phyloP scores from a whole-genome alignment of 768 basidiomycete genomes.

The Piloderma croceum region DNA sequence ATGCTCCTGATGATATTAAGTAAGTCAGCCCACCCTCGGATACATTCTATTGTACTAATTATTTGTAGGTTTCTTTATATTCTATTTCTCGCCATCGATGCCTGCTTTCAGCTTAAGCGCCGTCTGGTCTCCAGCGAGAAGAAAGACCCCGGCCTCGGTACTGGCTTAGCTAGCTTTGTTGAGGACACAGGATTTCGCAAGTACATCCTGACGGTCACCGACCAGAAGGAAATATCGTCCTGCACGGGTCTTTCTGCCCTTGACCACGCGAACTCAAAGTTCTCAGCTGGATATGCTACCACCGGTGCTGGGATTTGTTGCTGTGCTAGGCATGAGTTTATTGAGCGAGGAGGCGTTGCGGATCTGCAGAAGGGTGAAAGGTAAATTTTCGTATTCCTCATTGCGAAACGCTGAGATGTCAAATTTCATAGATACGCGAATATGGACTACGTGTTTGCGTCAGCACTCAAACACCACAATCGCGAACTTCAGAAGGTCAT shows the following conservation, averaged over 20 bases:
- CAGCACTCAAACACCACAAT: conserved; percentile 1
- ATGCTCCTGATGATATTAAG: conserved; percentile 8
- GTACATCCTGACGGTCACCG: conserved; percentile 2
- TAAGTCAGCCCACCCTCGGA: conserved; percentile 9
- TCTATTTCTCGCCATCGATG: conserved; percentile 17
- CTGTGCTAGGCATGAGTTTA: conserved; percentile 14
- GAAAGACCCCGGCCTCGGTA: conserved; percentile 6
- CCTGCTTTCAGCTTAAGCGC: conserved; percentile 18
- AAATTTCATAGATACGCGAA: conserved; percentile 15
- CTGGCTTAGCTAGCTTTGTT: conserved; percentile 11
- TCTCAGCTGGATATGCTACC: conserved; percentile 4
- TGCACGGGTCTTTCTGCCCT: conserved; percentile 15
- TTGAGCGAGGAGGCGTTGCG: conserved; percentile 11
- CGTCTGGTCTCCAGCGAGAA: conserved; percentile 1
- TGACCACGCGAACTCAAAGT: conserved; percentile 11
- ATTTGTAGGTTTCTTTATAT: conserved; percentile 13
- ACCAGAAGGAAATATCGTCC: conserved; percentile 10
- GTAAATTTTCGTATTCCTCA: conserved; percentile 9
- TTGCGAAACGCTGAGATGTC: not conserved
- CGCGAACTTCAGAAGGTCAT: conserved; percentile 7
- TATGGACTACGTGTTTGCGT: conserved; percentile 22
- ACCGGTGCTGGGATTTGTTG: conserved; percentile 10
- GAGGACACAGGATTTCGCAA: conserved; percentile 5
- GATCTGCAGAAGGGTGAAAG: conserved; percentile 21
- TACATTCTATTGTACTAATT: conserved; percentile 10